Conservation (phyloP, 768 basidiomycete species). For the Mycena indigotica region DNA sequence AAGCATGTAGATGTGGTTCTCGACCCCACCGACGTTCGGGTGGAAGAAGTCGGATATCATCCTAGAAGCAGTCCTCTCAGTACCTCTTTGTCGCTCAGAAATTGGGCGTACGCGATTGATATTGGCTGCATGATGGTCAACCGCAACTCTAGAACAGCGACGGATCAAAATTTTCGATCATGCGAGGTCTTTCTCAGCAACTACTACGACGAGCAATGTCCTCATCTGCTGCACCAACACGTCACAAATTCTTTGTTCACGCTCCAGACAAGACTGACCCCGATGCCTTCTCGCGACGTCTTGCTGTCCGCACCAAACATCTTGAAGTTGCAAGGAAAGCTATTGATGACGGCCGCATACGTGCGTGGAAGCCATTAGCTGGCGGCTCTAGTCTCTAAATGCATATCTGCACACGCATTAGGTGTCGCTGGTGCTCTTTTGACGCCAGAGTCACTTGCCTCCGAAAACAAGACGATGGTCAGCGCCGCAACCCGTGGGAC, state of each 20-base stretch:
- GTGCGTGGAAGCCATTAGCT: conserved; percentile 31
- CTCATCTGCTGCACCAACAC: conserved; percentile 1
- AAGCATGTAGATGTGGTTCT: conserved; percentile 94
- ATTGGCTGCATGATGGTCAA: conserved; percentile 38
- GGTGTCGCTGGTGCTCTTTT: conserved; percentile 40
- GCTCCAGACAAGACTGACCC: conserved; percentile 49
- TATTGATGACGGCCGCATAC: conserved; percentile 34
- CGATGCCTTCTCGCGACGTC: conserved; percentile 40
- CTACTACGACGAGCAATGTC: conserved; percentile 15
- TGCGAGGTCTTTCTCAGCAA: background rate
- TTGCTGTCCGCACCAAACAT: conserved; percentile 42
- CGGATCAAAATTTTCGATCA: background rate
- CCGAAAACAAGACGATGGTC: conserved; percentile 46
- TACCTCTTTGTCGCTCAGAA: too few species aligned
- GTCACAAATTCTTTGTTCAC: conserved; percentile 42
- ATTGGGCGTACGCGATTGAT: conserved; percentile 37
- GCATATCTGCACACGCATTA: conserved; percentile 9
- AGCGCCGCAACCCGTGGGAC: background rate
- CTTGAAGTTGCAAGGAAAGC: conserved; percentile 33
- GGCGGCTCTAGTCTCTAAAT: background rate
- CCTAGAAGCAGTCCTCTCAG: conserved; percentile 49
- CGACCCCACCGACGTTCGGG: conserved; percentile 92
- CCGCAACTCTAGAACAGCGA: too few species aligned
- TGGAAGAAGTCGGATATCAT: conserved; percentile 98
- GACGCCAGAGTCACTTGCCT: conserved; percentile 34